Base-by-base conservation (phyloP, 176 grass and related monocot species). In the Lolium rigidum region DNA sequence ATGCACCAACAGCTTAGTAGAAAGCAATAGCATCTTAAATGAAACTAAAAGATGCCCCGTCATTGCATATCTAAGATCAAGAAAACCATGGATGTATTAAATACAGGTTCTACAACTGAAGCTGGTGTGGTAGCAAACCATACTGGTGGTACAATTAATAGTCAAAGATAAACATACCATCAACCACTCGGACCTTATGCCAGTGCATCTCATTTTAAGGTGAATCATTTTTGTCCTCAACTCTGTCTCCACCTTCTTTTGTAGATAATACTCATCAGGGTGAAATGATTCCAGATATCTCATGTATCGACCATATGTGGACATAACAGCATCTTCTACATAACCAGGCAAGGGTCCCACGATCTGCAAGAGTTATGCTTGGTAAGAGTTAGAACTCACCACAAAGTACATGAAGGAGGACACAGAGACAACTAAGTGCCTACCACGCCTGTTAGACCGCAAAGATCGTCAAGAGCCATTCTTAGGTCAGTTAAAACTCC, bases 171-270 rank as follows among this genome's bases (percentile, higher is more conserved):
- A 61, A 9, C 61, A 38, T 88, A 99, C 94, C 97, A 88, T 93
- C 56, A 94, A 92, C 97, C 97, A 96, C 77, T 99, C 97, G 5
- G 94, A 91, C 61, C 94, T 94, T 82, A 99, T 94, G 57, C 92
- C 92, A 78, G 84, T 91, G 90, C 97, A 99, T 86, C 94, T 89
- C 97, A 99, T 99, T 77, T 96, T 99, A 78, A 99, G 76, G 80
- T 99, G 97, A 86, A 99, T 99, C 94, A 99, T 90, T 93, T 96
- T 96, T 71, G 92, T 99, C 51, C 94, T 94, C 76, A 99, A 79
- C 79, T 99, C 97, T 84, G 87, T 91, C 88, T 99, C 97, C 52
- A 99, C 90, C 57, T 99, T 99, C 86, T 96, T 96, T 62, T 65
- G 76, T 85, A 99, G 86, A 84, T 91, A 96, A 35, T 79, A 28